Evolutionary conservation across 2,329 filamentous ascomycete genomes (phyloP), one percentile per base, ranked within the genome.

Genomic region (Fusarium acutatum): DNA sequence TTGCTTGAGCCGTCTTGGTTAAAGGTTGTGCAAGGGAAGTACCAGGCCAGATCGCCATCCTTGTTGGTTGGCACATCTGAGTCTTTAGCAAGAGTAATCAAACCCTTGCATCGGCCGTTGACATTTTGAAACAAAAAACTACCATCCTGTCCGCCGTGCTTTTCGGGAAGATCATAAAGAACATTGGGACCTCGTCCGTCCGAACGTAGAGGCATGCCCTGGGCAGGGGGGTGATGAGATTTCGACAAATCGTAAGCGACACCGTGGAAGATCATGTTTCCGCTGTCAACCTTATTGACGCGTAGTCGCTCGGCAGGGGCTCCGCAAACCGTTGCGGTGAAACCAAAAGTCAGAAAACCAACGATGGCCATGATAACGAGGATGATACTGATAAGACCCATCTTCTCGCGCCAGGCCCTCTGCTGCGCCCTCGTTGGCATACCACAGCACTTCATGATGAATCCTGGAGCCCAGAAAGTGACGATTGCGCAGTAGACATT

Each of bases 51-150:
- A 64, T 97, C 85, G 17, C 91, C 90, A 59, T 91, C 84, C 32
- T 82, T 83, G 80, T 97, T 92, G 11, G 92, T 93, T 3, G 95
- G 94, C 14, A 99, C 91, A 76, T 94, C 92, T 2, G 95, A 97
- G 62, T 86, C 86, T 3, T 88, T 80, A 3, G 92, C 89, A 13
- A 87, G 83, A 2, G 90, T 97, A 80, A 99, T 97, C 64, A 98
- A 83, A 15, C 89, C 93, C 84, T 98, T 99, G 88, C 96, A 99
- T 71, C 93, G 93, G 53, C 96, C 97, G 77, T 99, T 99, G 82
- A 99, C 96, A 75, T 98, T 97, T 81, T 99, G 96, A 84, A 99
- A 99, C 79, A 99, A 84, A 81, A 99, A 99, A 80, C 95, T 98
- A 65, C 94, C 96, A 80, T 99, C 97, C 82, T 93, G 89, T n/a